Evolutionary conservation across 352 stramenopile genomes (phyloP).

Genomic region (Phytophthora idaei): DNA sequence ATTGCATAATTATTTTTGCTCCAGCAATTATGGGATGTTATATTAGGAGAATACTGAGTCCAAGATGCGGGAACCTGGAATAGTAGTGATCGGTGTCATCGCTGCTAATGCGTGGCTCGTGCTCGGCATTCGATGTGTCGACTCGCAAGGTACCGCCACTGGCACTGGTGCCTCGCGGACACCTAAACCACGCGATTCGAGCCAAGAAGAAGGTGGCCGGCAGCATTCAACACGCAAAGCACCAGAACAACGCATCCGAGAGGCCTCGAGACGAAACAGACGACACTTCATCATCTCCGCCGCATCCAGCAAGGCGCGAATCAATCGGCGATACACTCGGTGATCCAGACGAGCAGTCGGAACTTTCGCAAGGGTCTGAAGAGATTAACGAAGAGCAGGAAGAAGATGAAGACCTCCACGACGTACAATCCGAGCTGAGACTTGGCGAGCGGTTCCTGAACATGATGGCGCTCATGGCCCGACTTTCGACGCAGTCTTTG

Average conservation of each 20-base stretch:
- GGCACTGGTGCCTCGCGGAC: slow-evolving; percentile 53
- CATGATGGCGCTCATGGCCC: slow-evolving; percentile 59
- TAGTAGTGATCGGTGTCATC: background rate
- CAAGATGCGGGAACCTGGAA: too few relatives aligned
- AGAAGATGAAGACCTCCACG: slow-evolving; percentile 3
- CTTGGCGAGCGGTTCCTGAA: slow-evolving; percentile 64
- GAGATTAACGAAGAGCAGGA: slow-evolving; percentile 3
- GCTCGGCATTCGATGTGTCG: slow-evolving; percentile 30
- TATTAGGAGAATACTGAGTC: too few relatives aligned
- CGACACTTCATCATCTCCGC: background rate
- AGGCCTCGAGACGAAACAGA: background rate
- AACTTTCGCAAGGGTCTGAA: background rate
- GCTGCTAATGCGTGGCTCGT: slow-evolving; percentile 15
- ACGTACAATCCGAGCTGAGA: slow-evolving; percentile 31
- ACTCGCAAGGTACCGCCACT: slow-evolving; percentile 46
- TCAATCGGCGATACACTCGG: slow-evolving; percentile 8
- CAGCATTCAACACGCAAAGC: slow-evolving; percentile 1
- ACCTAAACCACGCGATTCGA: slow-evolving; percentile 27
- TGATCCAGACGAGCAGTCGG: background rate
- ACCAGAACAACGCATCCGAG: background rate
- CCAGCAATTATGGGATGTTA: background rate
- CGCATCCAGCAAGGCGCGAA: background rate
- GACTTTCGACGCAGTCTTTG: slow-evolving; percentile 38
- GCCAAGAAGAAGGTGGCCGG: slow-evolving; percentile 17
- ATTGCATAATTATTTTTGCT: too few relatives aligned